Base-by-base conservation (phyloP, 2,329 filamentous ascomycete species). In the Teratosphaeria zuluensis region DNA sequence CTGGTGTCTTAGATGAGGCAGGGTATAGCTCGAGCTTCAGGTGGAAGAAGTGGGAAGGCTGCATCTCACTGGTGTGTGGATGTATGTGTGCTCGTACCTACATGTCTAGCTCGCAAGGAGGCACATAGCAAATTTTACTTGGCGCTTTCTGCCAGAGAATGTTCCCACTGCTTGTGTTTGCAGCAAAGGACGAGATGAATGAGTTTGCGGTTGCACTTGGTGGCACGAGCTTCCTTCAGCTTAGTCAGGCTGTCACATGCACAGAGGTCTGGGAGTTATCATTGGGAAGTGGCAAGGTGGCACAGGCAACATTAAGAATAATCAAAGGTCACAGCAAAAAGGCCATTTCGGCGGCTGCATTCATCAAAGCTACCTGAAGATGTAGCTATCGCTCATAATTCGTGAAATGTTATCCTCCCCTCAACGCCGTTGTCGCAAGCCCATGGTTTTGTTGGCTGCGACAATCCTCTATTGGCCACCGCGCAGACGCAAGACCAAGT, bases 401-500 rank as follows among this genome's bases (percentile, higher is more conserved):
- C 59, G 35, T 61, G 32, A 59, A 55, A 54, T 19, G 1, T 19
- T 32, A 57, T 54, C 6, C 16, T 5, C 42, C 19, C 42, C 24
- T 19, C 42, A 11, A 21, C 42, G 16, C 19, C 42, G 21, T 48
- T 48, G n/a, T 48, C 19, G 42, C 42, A 7, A 19, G 6, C n/a
- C 42, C 42, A 48, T 24, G 42, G 42, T 11, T 3, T 6, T 19
- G 42, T 7, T 5, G 19, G n/a, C 9, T 21, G 6, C 42, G 19
- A 7, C n/a, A 48, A 35, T 14, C 6, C 14, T 67, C 73, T 81
- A 77, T 76, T 77, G 75, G 58, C 79, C 79, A 62, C 80, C 81
- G 73, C 81, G 81, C 53, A 84, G 78, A 74, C 81, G 78, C 63
- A 84, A 77, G 69, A 86, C 83, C 76, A 86, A 77, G 74, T 86